These are phyloP conservation scores for Cryphonectria parasitica DNA, from an alignment of 2,329 filamentous ascomycete species.

Conservation along the genomic window DNA sequence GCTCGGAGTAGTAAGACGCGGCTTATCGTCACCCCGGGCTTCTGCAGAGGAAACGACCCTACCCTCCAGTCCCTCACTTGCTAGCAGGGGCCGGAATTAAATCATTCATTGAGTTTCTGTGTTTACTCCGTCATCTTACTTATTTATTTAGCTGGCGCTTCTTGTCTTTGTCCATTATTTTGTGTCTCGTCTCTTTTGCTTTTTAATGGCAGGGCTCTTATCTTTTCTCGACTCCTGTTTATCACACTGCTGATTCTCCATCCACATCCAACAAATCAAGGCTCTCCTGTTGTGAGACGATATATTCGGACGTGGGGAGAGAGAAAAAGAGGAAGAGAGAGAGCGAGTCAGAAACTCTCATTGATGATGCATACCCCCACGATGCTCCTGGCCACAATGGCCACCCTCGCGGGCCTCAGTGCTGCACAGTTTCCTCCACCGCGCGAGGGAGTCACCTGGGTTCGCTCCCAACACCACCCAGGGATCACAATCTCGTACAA, in stretches of 20 bases:
- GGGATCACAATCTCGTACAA: constrained; percentile 72
- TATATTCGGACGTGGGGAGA: background rate
- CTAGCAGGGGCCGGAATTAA: background rate
- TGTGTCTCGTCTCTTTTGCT: no score
- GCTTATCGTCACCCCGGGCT: background rate
- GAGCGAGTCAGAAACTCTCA: background rate
- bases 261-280: no score
- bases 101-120: background rate
- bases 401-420: constrained; percentile 12
- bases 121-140: background rate
- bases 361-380: constrained; percentile 4
- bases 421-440: constrained; percentile 28
- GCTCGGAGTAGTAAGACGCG: constrained; percentile 5
- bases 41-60: background rate
- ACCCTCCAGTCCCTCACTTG: no score
- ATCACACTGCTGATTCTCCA: no score
- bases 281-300: background rate
- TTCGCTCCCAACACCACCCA: constrained; percentile 48
- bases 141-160: background rate
- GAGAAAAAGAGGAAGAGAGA: no score
- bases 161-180: background rate
- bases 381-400: constrained; percentile 8
- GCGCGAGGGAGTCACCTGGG: constrained; percentile 24
- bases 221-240: no score
- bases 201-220: no score